Conservation (phyloP, 2,329 filamentous ascomycete genomes). For the Neonectria punicea region DNA sequence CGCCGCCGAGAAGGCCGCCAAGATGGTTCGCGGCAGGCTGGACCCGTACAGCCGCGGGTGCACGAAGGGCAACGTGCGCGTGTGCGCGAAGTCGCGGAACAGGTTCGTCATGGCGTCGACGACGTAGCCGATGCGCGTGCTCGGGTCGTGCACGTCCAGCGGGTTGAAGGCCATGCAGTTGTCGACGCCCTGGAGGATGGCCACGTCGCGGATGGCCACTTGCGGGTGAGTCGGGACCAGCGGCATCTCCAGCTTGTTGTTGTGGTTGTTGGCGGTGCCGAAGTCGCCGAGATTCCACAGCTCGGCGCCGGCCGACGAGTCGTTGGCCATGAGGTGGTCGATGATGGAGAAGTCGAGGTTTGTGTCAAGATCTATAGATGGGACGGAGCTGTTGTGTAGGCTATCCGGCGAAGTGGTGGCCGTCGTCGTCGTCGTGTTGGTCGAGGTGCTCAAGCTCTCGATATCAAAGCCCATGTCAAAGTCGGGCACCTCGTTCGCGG, state of each 20-base stretch:
- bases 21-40: slow-evolving; percentile 52
- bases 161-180: slow-evolving; percentile 44
- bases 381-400: slow-evolving; percentile 34
- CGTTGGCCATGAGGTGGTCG: slow-evolving; percentile 47
- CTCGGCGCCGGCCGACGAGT: slow-evolving; percentile 34
- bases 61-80: slow-evolving; percentile 54
- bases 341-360: slow-evolving; percentile 50
- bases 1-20: slow-evolving; percentile 53
- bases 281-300: slow-evolving; percentile 43
- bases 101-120: slow-evolving; percentile 47
- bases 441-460: slow-evolving; percentile 44
- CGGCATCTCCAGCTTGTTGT: slow-evolving; percentile 47
- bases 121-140: slow-evolving; percentile 49
- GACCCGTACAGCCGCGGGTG: slow-evolving; percentile 55
- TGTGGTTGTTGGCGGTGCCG: slow-evolving; percentile 39
- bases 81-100: slow-evolving; percentile 49
- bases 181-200: slow-evolving; percentile 37
- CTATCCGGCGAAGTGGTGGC: slow-evolving; percentile 44
- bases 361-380: slow-evolving; percentile 40
- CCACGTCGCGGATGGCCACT: slow-evolving; percentile 46
- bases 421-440: slow-evolving; percentile 33
- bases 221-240: slow-evolving; percentile 40
- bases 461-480: slow-evolving; percentile 53
- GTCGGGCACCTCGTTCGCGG: slow-evolving; percentile 41
- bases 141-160: slow-evolving; percentile 50